Base-by-base conservation (phyloP, 495 filamentous ascomycete species). In the Annulohypoxylon maeteangense region DNA sequence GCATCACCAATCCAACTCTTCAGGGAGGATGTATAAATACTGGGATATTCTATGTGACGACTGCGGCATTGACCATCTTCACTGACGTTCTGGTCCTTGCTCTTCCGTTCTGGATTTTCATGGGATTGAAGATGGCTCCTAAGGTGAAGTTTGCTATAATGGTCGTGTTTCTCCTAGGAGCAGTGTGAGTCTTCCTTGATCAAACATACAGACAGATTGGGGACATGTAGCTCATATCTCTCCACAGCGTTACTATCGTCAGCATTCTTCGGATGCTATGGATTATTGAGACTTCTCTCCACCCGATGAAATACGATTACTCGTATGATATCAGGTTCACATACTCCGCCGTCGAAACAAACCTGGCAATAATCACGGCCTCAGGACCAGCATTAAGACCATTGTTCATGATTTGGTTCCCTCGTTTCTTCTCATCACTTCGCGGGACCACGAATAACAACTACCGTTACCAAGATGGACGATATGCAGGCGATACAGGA, bases 291-390 rank as follows among this genome's bases (percentile, higher is more conserved):
- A 74, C 70, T 3, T 73, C 65, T 18, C 57, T 73, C 5, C 66
- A 68, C 22, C 70, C 64, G 23, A 74, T 70, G 71, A 67, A 71
- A n/a, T 71, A 36, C 29, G 70, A 73, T 44, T 73, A 70, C 38
- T 70, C 70, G 14, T 76, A 79, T 42, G 74, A 78, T 59, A 82
- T 87, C 42, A 82, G 84, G 8, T 86, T 86, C 71, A 78, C 81
- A 45, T 84, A 80, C 25, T 87, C 84, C 0, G 85, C 78, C 42
- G 79, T 88, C 22, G 87, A 88, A 74, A 83, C 82, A 4, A 87
- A 88, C 74, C 75, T 88, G 6, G 87, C 85, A 3, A 77, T 87
- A 51, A 81, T 88, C 25, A 84, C 85, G 10, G 85, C 85, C 10
- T 87, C 79, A 10, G 79, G 77, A 0, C 82, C 82, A 0, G 81